phyloP scores from a whole-genome alignment of 495 filamentous ascomycete species.

The Cladorrhinum samala region DNA sequence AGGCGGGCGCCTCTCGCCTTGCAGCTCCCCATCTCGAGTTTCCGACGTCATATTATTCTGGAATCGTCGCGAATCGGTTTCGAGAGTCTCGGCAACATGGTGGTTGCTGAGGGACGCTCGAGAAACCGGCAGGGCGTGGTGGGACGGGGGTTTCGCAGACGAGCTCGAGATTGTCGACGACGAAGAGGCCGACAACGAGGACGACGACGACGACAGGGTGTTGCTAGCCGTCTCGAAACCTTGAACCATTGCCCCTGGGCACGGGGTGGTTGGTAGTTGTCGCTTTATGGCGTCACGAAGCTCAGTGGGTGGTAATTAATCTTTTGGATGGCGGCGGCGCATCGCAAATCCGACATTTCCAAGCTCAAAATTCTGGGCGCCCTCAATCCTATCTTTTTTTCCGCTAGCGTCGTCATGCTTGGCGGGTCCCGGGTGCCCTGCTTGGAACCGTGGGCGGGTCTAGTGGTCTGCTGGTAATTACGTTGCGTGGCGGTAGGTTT shows the following conservation, averaged over 20 bases:
- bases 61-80: constrained; percentile 18
- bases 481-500: too few relatives aligned
- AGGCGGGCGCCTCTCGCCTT: constrained; percentile 34
- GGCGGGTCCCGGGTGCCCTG: not conserved
- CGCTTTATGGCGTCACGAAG: constrained; percentile 3
- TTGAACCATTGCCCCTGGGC: constrained; percentile 26
- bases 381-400: constrained; percentile 11
- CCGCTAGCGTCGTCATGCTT: constrained; percentile 1
- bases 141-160: constrained; percentile 1
- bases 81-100: constrained; percentile 3
- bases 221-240: constrained; percentile 22
- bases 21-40: constrained; percentile 36
- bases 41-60: constrained; percentile 36
- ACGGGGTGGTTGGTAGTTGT: constrained; percentile 10
- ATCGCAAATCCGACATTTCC: constrained; percentile 10
- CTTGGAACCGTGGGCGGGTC: too few relatives aligned
- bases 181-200: constrained; percentile 5
- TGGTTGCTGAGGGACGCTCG: not conserved
- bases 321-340: not conserved
- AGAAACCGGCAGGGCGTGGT: constrained; percentile 1
- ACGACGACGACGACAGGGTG: constrained; percentile 1
- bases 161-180: not conserved
- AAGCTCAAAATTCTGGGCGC: constrained; percentile 20
- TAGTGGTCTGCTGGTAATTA: too few relatives aligned
- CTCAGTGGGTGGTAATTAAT: not conserved